phyloP scores from a whole-genome alignment of 148 eudicot genomes.

The Cornus suecica region DNA sequence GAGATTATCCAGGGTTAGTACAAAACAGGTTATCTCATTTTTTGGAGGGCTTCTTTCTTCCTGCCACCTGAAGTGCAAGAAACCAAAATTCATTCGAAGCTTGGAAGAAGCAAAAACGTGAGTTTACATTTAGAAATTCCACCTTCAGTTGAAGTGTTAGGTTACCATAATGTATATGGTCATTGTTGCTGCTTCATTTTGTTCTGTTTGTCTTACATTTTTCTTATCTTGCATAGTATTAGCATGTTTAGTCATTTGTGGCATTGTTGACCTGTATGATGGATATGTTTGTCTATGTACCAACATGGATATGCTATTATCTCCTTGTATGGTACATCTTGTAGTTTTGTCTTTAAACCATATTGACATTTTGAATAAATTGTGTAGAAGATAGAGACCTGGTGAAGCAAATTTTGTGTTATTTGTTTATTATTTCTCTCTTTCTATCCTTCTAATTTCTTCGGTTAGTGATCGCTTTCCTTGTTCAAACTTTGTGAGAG shows the following conservation, averaged over 20 bases:
- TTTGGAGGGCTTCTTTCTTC: slow-evolving; percentile 85
- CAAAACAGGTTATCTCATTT: slow-evolving; percentile 75
- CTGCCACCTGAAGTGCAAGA: slow-evolving; percentile 81
- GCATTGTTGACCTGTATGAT: background rate
- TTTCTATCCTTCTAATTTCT: background rate
- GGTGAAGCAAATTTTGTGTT: background rate
- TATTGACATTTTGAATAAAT: slow-evolving; percentile 1
- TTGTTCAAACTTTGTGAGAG: background rate
- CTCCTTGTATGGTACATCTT: background rate
- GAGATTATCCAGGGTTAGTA: slow-evolving; percentile 57
- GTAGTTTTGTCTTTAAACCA: background rate
- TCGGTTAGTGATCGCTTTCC: background rate
- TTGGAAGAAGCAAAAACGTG: slow-evolving; percentile 92
- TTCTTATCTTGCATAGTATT: background rate
- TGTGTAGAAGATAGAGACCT: background rate
- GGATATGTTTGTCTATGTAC: background rate
- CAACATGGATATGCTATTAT: background rate
- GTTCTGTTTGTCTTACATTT: background rate
- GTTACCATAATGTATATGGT: background rate
- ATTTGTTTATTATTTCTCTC: background rate
- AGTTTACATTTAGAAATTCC: slow-evolving; percentile 14
- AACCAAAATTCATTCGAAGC: slow-evolving; percentile 61
- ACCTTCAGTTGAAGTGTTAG: background rate
- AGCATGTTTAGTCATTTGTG: background rate
- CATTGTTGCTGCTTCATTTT: too few species aligned